Conservation (phyloP, 495 filamentous ascomycete genomes). For the Tuber brumale region DNA sequence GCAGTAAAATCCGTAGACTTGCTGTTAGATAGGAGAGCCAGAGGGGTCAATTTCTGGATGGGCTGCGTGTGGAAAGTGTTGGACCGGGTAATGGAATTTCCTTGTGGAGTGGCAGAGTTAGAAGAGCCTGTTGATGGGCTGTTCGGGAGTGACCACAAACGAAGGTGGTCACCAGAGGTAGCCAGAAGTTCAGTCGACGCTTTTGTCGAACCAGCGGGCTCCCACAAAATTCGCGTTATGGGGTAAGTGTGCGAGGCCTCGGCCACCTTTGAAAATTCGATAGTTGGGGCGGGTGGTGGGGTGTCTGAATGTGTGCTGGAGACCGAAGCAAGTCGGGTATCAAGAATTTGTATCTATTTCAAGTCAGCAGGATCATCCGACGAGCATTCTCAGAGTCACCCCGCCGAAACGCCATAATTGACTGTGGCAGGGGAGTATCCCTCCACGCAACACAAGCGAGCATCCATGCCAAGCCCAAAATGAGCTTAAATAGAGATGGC, state of each 20-base stretch:
- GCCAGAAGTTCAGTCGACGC: conserved; percentile 92
- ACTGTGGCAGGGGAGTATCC: conserved; percentile 25
- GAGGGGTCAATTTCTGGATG: conserved; percentile 79
- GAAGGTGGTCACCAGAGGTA: conserved; percentile 92
- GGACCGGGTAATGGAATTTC: conserved; percentile 67
- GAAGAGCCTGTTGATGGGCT: conserved; percentile 41
- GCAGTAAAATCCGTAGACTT: conserved; percentile 98
- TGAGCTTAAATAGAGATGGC: neutral
- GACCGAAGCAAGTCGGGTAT: conserved; percentile 51
- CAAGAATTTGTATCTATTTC: conserved; percentile 89
- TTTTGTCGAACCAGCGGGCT: conserved; percentile 94
- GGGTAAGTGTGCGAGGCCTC: conserved; percentile 98
- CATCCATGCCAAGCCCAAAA: neutral
- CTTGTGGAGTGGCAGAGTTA: conserved; percentile 51
- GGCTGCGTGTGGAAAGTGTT: conserved; percentile 57
- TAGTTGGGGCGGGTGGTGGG: conserved; percentile 61
- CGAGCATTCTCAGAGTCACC: neutral
- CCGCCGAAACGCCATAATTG: neutral
- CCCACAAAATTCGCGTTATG: conserved; percentile 93
- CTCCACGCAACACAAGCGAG: neutral
- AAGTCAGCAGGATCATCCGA: neutral
- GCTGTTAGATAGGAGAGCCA: conserved; percentile 91
- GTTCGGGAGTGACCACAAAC: conserved; percentile 79
- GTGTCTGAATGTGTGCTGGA: conserved; percentile 61
- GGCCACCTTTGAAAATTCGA: conserved; percentile 91